Conservation (phyloP, 2,329 filamentous ascomycete genomes). For the Talaromyces islandicus region DNA sequence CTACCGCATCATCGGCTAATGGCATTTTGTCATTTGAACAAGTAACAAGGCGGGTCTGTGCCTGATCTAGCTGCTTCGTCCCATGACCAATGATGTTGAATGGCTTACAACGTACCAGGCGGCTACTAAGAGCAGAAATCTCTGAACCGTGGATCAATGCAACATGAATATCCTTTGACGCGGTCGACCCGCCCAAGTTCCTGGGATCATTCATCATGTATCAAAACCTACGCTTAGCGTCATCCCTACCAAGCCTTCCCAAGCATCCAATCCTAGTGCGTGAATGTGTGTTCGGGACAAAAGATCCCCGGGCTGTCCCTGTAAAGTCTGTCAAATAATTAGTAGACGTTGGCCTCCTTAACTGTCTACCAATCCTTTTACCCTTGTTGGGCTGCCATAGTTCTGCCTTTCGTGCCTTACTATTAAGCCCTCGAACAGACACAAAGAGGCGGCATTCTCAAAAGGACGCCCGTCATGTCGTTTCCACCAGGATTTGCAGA, state of each 20-base stretch:
- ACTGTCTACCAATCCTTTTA: background rate
- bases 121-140: background rate
- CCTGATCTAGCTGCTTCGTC: background rate
- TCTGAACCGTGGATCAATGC: background rate
- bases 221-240: background rate
- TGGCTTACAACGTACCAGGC: background rate
- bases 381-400: background rate
- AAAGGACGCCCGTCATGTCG: background rate
- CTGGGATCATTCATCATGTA: background rate
- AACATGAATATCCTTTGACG: background rate
- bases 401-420: background rate
- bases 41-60: background rate
- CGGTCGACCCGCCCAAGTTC: background rate
- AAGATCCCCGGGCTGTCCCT: background rate
- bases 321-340: background rate
- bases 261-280: background rate
- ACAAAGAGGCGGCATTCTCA: background rate
- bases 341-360: background rate
- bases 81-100: background rate
- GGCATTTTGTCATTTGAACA: background rate
- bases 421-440: background rate
- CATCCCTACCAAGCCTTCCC: background rate
- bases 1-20: background rate
- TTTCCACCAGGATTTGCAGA: conserved; percentile 18
- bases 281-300: background rate